phyloP scores from a whole-genome alignment of 2,329 filamentous ascomycete genomes.

The Cladosporium phlei region DNA sequence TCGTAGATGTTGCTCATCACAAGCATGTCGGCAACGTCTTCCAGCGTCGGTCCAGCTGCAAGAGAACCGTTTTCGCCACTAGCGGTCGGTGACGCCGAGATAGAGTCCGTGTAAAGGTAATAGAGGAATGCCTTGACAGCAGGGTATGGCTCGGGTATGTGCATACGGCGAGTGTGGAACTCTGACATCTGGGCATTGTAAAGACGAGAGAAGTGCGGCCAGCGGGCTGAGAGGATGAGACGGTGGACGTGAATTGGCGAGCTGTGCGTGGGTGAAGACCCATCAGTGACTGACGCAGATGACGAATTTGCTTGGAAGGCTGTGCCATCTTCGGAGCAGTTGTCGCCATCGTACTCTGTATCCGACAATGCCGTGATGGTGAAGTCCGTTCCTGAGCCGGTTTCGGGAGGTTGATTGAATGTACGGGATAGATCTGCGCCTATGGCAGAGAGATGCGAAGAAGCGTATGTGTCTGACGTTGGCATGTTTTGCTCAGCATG shows the following conservation, averaged over 20 bases:
- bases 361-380: slow-evolving; percentile 83
- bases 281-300: slow-evolving; percentile 15
- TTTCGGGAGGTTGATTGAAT: slow-evolving; percentile 81
- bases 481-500: slow-evolving; percentile 40
- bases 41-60: slow-evolving; percentile 57
- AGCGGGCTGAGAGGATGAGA: slow-evolving; percentile 87
- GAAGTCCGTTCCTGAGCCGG: slow-evolving; percentile 84
- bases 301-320: not conserved
- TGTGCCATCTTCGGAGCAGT: slow-evolving; percentile 55
- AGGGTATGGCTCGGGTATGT: slow-evolving; percentile 92
- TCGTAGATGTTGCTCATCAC: slow-evolving; percentile 99
- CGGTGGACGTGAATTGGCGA: slow-evolving; percentile 90
- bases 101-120: slow-evolving; percentile 95
- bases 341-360: slow-evolving; percentile 52
- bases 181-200: slow-evolving; percentile 95
- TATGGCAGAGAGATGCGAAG: slow-evolving; percentile 56
- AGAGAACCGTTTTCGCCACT: slow-evolving; percentile 11
- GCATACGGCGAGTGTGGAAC: slow-evolving; percentile 95
- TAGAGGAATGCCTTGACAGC: slow-evolving; percentile 93
- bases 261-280: slow-evolving; percentile 57
- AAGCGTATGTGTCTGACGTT: slow-evolving; percentile 50
- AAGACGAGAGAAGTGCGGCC: slow-evolving; percentile 91
- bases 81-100: slow-evolving; percentile 41
- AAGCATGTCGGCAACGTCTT: slow-evolving; percentile 86
- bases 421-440: slow-evolving; percentile 80